Evolutionary conservation across 371 early-diverging fungal genomes (phyloP).

Genomic region (Mortierella sp.): DNA sequence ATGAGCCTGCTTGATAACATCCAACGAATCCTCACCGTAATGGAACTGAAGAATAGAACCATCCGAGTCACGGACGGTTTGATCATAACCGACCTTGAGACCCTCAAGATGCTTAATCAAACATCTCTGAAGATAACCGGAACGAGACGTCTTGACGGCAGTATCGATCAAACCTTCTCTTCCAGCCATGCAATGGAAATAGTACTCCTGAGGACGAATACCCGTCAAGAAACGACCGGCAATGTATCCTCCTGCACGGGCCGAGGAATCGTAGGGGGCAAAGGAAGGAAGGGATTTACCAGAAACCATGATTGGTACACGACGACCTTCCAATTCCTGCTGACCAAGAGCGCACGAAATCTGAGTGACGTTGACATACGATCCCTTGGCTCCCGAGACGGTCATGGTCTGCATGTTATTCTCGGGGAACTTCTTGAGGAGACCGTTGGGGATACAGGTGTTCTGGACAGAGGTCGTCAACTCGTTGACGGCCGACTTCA

Average conservation of each 20-base stretch:
- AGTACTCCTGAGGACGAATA: constrained; percentile 94
- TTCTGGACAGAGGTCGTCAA: constrained; percentile 87
- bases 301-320: constrained; percentile 98
- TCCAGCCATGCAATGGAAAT: constrained; percentile 99
- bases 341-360: constrained; percentile 99
- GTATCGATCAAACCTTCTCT: constrained; percentile 99
- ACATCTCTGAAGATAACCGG: constrained; percentile 99
- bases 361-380: constrained; percentile 98
- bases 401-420: constrained; percentile 99
- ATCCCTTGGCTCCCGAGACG: constrained; percentile 99
- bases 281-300: constrained; percentile 99
- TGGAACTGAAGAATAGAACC: constrained; percentile 98
- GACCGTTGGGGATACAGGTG: constrained; percentile 84
- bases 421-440: constrained; percentile 83
- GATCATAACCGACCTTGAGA: constrained; percentile 95
- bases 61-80: constrained; percentile 95
- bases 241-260: constrained; percentile 98
- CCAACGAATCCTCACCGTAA: constrained; percentile 99
- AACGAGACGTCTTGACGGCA: constrained; percentile 99
- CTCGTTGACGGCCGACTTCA: constrained; percentile 88
- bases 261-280: constrained; percentile 85
- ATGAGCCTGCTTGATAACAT: constrained; percentile 95
- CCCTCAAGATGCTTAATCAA: constrained; percentile 99
- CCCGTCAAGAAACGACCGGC: constrained; percentile 99
- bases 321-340: constrained; percentile 99